phyloP scores from a whole-genome alignment of 768 basidiomycete species.

The Pleurotus citrinopileatus region DNA sequence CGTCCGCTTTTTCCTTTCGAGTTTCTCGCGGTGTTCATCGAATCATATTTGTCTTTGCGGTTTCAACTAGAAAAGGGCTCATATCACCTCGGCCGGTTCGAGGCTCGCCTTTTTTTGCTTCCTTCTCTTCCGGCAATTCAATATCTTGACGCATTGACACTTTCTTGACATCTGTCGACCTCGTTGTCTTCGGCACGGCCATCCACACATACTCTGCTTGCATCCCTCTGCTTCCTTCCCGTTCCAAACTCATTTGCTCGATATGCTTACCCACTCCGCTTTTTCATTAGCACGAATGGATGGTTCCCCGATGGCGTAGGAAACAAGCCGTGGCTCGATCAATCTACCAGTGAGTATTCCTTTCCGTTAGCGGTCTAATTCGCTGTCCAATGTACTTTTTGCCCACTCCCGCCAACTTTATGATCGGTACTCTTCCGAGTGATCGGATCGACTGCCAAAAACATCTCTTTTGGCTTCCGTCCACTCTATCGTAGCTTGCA shows the following conservation, averaged over 20 bases:
- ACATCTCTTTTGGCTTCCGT: no score
- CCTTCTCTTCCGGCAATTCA: not conserved
- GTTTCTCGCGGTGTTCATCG: not conserved
- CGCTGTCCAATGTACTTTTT: not conserved
- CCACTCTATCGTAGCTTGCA: no score
- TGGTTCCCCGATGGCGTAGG: constrained; percentile 89
- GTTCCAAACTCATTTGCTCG: not conserved
- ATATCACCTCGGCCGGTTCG: not conserved
- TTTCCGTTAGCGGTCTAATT: not conserved
- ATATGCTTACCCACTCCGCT: not conserved
- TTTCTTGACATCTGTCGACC: not conserved
- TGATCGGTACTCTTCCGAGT: not conserved
- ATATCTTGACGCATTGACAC: not conserved
- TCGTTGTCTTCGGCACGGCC: not conserved
- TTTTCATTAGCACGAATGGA: constrained; percentile 59
- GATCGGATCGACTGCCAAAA: not conserved
- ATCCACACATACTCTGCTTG: not conserved
- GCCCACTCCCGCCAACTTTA: not conserved
- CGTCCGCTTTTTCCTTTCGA: not conserved
- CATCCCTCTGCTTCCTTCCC: not conserved
- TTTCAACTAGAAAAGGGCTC: not conserved
- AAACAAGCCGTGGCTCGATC: constrained; percentile 77
- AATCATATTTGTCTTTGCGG: not conserved
- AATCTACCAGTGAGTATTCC: constrained; percentile 41
- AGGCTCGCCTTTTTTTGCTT: not conserved